A percentile compares a stretch with the other conserved stretches of the same genome.
Evolutionary conservation across 495 filamentous ascomycete genomes (phyloP).

Genomic region (Sabuloglossum arenarium): DNA sequence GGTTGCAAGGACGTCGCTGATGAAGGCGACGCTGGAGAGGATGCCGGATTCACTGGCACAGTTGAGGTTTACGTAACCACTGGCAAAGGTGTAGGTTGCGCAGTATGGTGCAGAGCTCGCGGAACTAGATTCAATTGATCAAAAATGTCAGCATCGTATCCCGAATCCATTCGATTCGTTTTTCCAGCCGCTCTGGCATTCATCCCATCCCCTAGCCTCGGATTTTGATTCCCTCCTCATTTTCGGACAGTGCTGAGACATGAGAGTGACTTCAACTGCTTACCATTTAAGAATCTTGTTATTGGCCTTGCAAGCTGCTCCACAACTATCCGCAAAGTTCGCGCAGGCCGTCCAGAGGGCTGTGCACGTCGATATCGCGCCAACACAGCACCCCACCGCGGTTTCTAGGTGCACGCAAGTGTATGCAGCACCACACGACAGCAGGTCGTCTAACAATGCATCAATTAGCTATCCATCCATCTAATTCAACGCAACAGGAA

Average conservation of each 20-base stretch:
- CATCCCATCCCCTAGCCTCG: not conserved
- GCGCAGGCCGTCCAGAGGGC: slow-evolving; percentile 11
- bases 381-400: slow-evolving; percentile 11
- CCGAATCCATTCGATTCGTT: too few relatives aligned
- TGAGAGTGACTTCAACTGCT: too few relatives aligned
- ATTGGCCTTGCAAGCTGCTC: slow-evolving; percentile 5
- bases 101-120: not conserved
- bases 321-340: slow-evolving; percentile 7
- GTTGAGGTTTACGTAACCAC: not conserved
- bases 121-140: not conserved
- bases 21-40: not conserved
- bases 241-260: too few relatives aligned
- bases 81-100: slow-evolving; percentile 2
- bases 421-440: slow-evolving; percentile 7
- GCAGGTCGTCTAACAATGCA: slow-evolving; percentile 8
- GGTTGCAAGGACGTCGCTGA: not conserved
- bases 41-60: not conserved
- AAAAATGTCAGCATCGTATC: too few relatives aligned
- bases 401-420: slow-evolving; percentile 10
- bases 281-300: slow-evolving; percentile 11
- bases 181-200: too few relatives aligned
- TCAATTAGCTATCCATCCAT: too few relatives aligned
- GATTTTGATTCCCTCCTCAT: not conserved
- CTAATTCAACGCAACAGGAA: too few relatives aligned
- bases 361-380: slow-evolving; percentile 5